Conservation (phyloP, 805 yeast genomes). For the Debaryomyces castellii region DNA sequence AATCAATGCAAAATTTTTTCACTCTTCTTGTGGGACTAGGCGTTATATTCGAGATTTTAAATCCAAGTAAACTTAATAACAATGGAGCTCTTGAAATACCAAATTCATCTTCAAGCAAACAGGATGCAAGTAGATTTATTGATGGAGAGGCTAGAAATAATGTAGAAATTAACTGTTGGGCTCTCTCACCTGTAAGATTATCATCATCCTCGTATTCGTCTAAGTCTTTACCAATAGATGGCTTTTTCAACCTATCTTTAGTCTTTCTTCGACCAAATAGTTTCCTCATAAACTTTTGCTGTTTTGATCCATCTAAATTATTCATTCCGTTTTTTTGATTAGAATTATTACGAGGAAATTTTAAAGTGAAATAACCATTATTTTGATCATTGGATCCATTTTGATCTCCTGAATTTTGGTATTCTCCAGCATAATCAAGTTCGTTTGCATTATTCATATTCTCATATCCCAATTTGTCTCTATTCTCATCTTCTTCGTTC, state of each 20-base stretch:
- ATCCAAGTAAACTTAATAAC: constrained; percentile 67
- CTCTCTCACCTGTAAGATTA: constrained; percentile 35
- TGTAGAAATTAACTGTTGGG: constrained; percentile 35
- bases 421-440: constrained; percentile 3
- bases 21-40: constrained; percentile 38
- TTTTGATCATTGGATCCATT: constrained; percentile 3
- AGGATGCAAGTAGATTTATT: constrained; percentile 70
- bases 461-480: constrained; percentile 9
- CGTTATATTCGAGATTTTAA: constrained; percentile 56
- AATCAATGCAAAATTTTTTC: constrained; percentile 58
- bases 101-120: constrained; percentile 72
- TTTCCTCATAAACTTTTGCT: constrained; percentile 17
- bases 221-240: constrained; percentile 13
- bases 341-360: neutral
- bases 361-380: constrained; percentile 3
- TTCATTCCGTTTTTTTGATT: neutral
- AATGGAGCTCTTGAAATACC: constrained; percentile 81
- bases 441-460: neutral
- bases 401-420: neutral
- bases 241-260: constrained; percentile 21
- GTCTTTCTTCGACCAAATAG: constrained; percentile 25
- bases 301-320: constrained; percentile 14
- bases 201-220: constrained; percentile 21
- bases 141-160: constrained; percentile 71
- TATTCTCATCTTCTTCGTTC: constrained; percentile 28